Percentiles rank a stretch among this genome's conserved stretches.
These are phyloP conservation scores for Trichophyton mentagrophytes DNA, from an alignment of 2,329 filamentous ascomycete species.

Conservation along the genomic window DNA sequence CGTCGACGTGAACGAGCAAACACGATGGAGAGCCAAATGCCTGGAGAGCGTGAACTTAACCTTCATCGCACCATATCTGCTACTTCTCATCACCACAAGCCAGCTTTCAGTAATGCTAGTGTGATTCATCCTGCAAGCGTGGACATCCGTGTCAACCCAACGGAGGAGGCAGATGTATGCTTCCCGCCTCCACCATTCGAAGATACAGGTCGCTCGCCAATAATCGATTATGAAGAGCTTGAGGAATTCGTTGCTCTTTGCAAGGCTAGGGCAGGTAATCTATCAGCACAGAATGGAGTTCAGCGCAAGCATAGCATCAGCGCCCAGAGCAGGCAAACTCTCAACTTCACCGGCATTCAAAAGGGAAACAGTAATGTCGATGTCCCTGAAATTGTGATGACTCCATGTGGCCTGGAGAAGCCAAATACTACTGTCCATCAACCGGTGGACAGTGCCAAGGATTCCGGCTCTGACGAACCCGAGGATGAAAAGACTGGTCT, in stretches of 20 bases:
- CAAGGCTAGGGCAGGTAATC: slow-evolving; percentile 16
- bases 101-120: slow-evolving; percentile 47
- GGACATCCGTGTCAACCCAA: slow-evolving; percentile 23
- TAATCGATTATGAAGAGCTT: slow-evolving; percentile 82
- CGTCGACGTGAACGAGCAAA: slow-evolving; percentile 67
- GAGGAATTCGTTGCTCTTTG: slow-evolving; percentile 73
- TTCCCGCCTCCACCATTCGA: slow-evolving; percentile 56
- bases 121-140: slow-evolving; percentile 39
- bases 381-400: slow-evolving; percentile 25
- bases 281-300: slow-evolving; percentile 9
- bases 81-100: slow-evolving; percentile 49
- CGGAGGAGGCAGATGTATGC: slow-evolving; percentile 71
- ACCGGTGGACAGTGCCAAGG: slow-evolving; percentile 5
- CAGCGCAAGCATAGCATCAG: slow-evolving; percentile 36
- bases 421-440: slow-evolving; percentile 25
- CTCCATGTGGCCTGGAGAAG: slow-evolving; percentile 19
- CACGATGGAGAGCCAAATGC: slow-evolving; percentile 48
- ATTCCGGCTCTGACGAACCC: neutral
- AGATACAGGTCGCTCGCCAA: slow-evolving; percentile 64
- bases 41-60: slow-evolving; percentile 44
- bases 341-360: slow-evolving; percentile 52
- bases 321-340: slow-evolving; percentile 38
- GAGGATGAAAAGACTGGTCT: slow-evolving; percentile 19
- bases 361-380: slow-evolving; percentile 27
- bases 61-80: slow-evolving; percentile 61